Percentiles rank a stretch among this genome's conserved stretches.
Conservation (phyloP, 352 stramenopile species). For the Globisporangium iwayamae region DNA sequence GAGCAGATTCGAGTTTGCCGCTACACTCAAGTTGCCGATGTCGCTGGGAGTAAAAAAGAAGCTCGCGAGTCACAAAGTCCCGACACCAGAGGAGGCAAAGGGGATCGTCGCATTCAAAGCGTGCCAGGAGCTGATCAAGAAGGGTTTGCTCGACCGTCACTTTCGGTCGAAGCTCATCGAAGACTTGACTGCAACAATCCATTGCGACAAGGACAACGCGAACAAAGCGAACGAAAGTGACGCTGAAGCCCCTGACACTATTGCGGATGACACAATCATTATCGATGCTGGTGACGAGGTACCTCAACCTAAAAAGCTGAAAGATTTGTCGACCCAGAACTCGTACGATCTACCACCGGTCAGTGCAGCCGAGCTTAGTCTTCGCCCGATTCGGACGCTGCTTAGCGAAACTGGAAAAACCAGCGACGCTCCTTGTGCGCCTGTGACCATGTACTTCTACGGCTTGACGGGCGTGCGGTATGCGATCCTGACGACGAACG, state of each 20-base stretch:
- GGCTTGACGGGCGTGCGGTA: conserved; percentile 61
- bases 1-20: conserved; percentile 53
- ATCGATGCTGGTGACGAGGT: conserved; percentile 18
- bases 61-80: conserved; percentile 59
- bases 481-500: conserved; percentile 70
- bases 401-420: conserved; percentile 13
- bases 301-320: conserved; percentile 23
- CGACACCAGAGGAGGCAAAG: conserved; percentile 59
- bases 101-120: conserved; percentile 82
- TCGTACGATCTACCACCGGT: conserved; percentile 82
- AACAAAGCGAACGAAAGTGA: neutral
- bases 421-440: conserved; percentile 15
- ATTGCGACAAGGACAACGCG: conserved; percentile 22
- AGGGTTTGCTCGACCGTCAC: conserved; percentile 57
- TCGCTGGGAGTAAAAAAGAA: conserved; percentile 61
- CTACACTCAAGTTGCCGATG: conserved; percentile 56
- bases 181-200: conserved; percentile 39
- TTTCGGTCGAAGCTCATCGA: conserved; percentile 71
- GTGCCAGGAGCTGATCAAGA: conserved; percentile 68
- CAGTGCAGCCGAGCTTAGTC: conserved; percentile 66
- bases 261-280: conserved; percentile 33
- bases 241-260: neutral
- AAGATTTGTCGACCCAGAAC: conserved; percentile 74
- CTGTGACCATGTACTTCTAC: conserved; percentile 78
- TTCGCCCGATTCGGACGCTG: conserved; percentile 61